phyloP scores from a whole-genome alignment of 805 yeast species.

The Barnettozyma botsteinii region DNA sequence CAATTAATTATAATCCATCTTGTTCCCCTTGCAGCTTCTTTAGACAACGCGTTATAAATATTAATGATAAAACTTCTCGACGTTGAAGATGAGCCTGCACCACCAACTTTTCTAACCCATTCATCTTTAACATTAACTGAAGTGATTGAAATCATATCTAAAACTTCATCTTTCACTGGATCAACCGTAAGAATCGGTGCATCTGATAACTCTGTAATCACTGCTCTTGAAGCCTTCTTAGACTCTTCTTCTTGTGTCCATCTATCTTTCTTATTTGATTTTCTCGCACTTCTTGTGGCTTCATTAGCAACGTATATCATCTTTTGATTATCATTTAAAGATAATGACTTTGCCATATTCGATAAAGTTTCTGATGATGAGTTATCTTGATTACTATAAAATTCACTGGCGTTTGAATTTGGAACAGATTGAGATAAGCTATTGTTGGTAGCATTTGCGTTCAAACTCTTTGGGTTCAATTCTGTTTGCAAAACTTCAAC shows the following conservation, averaged over 20 bases:
- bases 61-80: constrained; percentile 77
- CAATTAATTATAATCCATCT: constrained; percentile 75
- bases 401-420: constrained; percentile 16
- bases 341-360: constrained; percentile 23
- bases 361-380: constrained; percentile 21
- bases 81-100: constrained; percentile 66
- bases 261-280: constrained; percentile 67
- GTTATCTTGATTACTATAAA: constrained; percentile 18
- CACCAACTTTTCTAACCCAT: constrained; percentile 73
- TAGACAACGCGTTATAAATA: constrained; percentile 64
- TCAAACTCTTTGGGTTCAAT: constrained; percentile 9
- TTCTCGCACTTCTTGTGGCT: constrained; percentile 72
- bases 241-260: constrained; percentile 76
- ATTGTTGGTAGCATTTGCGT: background rate
- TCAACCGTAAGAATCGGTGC: constrained; percentile 81
- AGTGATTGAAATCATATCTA: constrained; percentile 76
- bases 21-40: constrained; percentile 67
- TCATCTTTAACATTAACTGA: constrained; percentile 74
- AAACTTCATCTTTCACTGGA: constrained; percentile 68
- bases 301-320: constrained; percentile 69
- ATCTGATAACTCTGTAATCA: constrained; percentile 48
- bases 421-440: constrained; percentile 1
- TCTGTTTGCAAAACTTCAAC: constrained; percentile 36
- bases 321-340: constrained; percentile 40
- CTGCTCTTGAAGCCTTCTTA: constrained; percentile 48